A percentile compares a stretch with the other conserved stretches of the same genome.
Conservation (phyloP, 169 alveolate genomes). For the Babesia bigemina region DNA sequence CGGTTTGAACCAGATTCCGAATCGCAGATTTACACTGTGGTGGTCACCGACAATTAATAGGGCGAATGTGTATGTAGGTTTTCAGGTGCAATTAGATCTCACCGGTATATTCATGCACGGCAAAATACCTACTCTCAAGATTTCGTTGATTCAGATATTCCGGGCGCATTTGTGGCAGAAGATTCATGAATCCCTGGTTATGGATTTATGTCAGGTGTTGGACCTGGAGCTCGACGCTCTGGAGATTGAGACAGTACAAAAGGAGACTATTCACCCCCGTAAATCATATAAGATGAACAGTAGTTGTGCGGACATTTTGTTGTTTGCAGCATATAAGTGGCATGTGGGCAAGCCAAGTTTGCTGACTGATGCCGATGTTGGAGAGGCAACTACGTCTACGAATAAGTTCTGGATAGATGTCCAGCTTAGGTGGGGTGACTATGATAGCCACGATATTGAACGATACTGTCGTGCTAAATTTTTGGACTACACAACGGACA, state of each 20-base stretch:
- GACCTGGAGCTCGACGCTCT: conserved; percentile 97
- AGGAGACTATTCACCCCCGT: conserved; percentile 99
- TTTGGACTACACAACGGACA: conserved; percentile 99
- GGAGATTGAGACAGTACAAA: conserved; percentile 98
- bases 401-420: conserved; percentile 98
- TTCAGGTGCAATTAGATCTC: conserved; percentile 99
- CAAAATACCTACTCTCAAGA: conserved; percentile 99
- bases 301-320: conserved; percentile 98
- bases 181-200: conserved; percentile 99
- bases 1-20: conserved; percentile 99
- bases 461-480: conserved; percentile 99
- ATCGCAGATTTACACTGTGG: conserved; percentile 99
- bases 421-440: conserved; percentile 99
- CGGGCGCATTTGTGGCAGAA: conserved; percentile 99
- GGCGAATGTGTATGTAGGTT: conserved; percentile 99
- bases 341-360: conserved; percentile 94
- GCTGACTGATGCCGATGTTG: conserved; percentile 89
- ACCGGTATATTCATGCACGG: conserved; percentile 99
- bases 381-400: conserved; percentile 88
- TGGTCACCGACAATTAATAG: conserved; percentile 99
- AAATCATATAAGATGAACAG: conserved; percentile 99
- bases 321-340: conserved; percentile 99
- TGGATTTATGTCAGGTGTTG: conserved; percentile 99
- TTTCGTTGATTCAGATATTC: conserved; percentile 98
- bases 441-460: conserved; percentile 99